Evolutionary conservation across 208 protist genomes (phyloP), one percentile per base, ranked within the genome.

Genomic region (Trypanosoma lewisi): DNA sequence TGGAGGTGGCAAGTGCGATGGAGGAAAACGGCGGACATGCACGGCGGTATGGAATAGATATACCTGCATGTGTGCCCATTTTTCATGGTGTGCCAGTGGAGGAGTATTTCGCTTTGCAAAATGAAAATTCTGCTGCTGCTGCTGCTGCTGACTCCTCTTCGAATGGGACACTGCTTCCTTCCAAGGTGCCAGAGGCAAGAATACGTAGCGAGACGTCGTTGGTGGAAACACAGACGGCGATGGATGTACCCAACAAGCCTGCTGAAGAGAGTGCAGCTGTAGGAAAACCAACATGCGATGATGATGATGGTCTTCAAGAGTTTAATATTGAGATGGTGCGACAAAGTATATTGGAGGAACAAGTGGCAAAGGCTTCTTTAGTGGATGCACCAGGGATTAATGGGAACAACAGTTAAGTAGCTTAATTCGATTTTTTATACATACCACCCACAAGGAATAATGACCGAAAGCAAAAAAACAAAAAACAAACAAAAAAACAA

Each of bases 1-100:
- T 57, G 17, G 77, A 61, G 9, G 72, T 83, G 8, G 45, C 39
- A 19, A 49, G 41, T 63, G 16, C 27, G 14, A 41, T 14, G 0
- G 23, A 53, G 9, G 45, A 52, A 39, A 30, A 36, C 7, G 33
- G 39, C 52, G 23, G 30, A 19, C 4, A 5, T 4, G 1, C 16
- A 23, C n/a, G 27, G 4, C 30, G 30, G 2, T 25, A 41, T 55
- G 50, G 31, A 17, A 2, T 55, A 28, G 23, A 53, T 28, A 14
- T 53, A 28, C 48, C 48, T 1, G 2, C 4, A 28, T 34, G 21
- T 28, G 16, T 34, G 2, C 23, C 48, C 9, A n/a, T 12, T 1
- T 17, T 53, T 25, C 27, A 1, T n/a, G 48, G 48, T 14, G 48
- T 53, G 4, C 1, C 48, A 9, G 21, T 53, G 48, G 28, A 28